These are phyloP conservation scores for Lindgomyces ingoldianus DNA, from an alignment of 495 filamentous ascomycete species.

Conservation along the genomic window DNA sequence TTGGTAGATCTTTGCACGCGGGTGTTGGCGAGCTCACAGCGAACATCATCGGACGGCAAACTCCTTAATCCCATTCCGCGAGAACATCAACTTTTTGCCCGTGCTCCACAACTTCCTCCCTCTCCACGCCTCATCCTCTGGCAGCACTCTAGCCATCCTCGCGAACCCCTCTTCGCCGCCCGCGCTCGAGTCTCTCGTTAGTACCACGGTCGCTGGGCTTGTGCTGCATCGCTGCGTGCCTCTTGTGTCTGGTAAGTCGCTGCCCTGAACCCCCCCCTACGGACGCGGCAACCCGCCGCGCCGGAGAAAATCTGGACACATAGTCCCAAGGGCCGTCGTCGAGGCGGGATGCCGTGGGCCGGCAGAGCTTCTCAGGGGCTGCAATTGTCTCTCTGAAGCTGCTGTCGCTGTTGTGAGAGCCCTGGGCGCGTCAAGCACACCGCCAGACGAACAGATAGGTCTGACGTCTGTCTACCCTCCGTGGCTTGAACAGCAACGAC, in stretches of 20 bases:
- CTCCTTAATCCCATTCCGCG: slow-evolving; percentile 17
- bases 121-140: neutral
- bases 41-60: slow-evolving; percentile 23
- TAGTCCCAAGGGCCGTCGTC: no score
- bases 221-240: neutral
- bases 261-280: neutral
- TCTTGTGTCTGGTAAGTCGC: neutral
- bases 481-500: neutral
- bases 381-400: neutral
- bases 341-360: no score
- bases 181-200: slow-evolving; percentile 2
- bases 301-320: neutral
- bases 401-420: neutral
- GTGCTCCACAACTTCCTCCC: neutral
- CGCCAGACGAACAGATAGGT: no score
- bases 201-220: slow-evolving; percentile 6
- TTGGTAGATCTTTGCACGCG: slow-evolving; percentile 26
- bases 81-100: slow-evolving; percentile 26
- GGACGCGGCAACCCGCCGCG: neutral
- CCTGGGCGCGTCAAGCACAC: neutral
- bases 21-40: slow-evolving; percentile 23
- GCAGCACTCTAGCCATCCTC: no score
- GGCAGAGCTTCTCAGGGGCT: neutral
- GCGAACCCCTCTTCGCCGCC: neutral
- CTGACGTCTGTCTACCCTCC: neutral